Base-by-base conservation (phyloP, 805 yeast species). In the Barnettozyma wickerhamii region DNA sequence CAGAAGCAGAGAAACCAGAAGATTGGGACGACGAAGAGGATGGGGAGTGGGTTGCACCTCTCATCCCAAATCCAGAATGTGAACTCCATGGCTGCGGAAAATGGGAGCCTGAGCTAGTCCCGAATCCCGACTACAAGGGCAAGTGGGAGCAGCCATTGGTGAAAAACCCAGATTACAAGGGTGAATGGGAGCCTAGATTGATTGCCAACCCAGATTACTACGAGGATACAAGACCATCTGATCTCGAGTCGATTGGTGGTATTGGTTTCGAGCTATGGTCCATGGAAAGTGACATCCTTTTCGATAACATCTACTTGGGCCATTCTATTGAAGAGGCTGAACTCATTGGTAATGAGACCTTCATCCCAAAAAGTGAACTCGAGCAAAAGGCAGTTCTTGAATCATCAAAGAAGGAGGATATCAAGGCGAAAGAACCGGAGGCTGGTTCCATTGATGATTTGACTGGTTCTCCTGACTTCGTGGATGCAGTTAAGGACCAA, bases 11-110 rank as follows among this genome's bases (percentile, higher is more conserved):
- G 24, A 75, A 71, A 52, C 96, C 96, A 15, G 82, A 69, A 33
- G 81, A 74, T 55, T 89, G 96, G 96, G 85, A 85, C 56, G 95
- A 86, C 31, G 90, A 81, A 50, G 90, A 84, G 58, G 95, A 88
- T 58, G 96, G 96, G 5, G 81, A 72, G 53, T 90, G 95, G 95
- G 53, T 67, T 32, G 82, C 89, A 3, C 89, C 91, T 19, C 60
- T 68, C 35, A 69, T 88, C 35, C 66, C 66, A 33, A 89, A 89
- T 59, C 96, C 96, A 10, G 77, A 67, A 43, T 89, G 97, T 63
- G 69, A 64, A 23, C 52, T 56, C 12, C 73, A 69, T 39, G 95
- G 95, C 6, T 89, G 97, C 63, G 96, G 96, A 32, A 65, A 70
- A 47, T 90, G 95, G 95, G 62, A 61, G 36, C 74, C 86, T 6